phyloP scores from a whole-genome alignment of 768 basidiomycete species.

The Hygrocybe punicea region DNA sequence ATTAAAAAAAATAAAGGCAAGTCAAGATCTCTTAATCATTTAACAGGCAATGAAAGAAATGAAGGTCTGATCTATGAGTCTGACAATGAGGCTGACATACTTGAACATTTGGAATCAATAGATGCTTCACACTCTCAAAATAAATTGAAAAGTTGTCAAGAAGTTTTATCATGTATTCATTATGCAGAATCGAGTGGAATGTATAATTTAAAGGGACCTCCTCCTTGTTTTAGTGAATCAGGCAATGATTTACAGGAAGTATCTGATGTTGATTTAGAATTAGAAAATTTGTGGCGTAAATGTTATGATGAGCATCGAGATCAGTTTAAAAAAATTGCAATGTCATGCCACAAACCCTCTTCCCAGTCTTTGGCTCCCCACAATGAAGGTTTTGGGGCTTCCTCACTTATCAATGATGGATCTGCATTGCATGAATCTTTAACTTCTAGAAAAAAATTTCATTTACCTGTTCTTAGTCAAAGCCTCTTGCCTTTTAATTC shows the following conservation, averaged over 20 bases:
- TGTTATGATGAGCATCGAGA: slow-evolving; percentile 13
- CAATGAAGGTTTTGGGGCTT: not conserved
- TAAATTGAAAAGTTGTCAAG: not conserved
- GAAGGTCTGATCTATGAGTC: slow-evolving; percentile 4
- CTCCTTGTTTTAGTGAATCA: not conserved
- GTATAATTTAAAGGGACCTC: not conserved
- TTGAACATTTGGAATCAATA: slow-evolving; percentile 16
- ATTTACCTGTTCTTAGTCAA: not conserved
- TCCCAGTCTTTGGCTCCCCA: not conserved
- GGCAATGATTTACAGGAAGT: not conserved
- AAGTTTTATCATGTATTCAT: slow-evolving; percentile 7
- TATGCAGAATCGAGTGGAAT: slow-evolving; percentile 7
- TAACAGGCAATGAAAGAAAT: not conserved
- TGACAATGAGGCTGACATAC: slow-evolving; percentile 8
- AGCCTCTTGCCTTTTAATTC: not conserved
- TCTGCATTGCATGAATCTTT: slow-evolving; percentile 4
- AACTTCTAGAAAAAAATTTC: not conserved
- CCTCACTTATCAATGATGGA: slow-evolving; percentile 1
- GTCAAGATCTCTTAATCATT: not conserved
- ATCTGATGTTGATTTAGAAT: not conserved
- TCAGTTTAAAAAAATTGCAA: slow-evolving; percentile 6
- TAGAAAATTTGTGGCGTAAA: slow-evolving; percentile 15
- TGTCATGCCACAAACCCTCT: not conserved
- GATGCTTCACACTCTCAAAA: not conserved
- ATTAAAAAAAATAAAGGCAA: slow-evolving; percentile 4